Base-by-base conservation (phyloP, 2,329 filamentous ascomycete species). In the Hysterium pulicare region DNA sequence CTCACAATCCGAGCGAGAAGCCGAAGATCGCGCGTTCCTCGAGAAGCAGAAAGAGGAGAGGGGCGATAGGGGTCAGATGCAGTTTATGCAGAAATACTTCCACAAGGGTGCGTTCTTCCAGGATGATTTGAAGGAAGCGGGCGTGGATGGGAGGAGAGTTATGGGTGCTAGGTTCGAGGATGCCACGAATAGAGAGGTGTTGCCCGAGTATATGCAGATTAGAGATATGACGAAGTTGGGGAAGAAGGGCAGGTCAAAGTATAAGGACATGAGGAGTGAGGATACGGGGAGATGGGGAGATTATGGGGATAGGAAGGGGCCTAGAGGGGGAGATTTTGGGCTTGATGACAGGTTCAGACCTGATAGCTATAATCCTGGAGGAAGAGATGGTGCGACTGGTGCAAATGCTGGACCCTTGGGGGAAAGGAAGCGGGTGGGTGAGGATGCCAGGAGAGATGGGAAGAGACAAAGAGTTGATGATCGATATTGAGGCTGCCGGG, bases 101-200 rank as follows among this genome's bases (percentile, higher is more conserved):
- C 93, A 98, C 75, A 91, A 90, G 71, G 93, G 93, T 37, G 93
- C 93, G 13, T 98, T 97, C 72, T 97, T 88, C 73, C 86, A 86
- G 53, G 88, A 90, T 40, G 87, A 94, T 55, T 77, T 83, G 39
- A 81, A 83, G 54, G 82, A 81, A 13, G 82, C 87, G 49, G 87
- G 88, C 1, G 73, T 96, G 34, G 83, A 87, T 49, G 79, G 84
- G 60, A 77, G 93, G 35, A 87, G 96, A 61, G 76, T 96, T 51
- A 95, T 95, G 81, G 90, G 90, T 11, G 80, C 84, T 2, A 75
- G 80, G 38, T 94, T 93, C 54, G 91, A 97, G 63, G 89, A 96
- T 48, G 81, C 91, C 46, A 77, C 78, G 36, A 88, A 95, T 58
- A 83, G 88, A 34, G 87, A 93, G 56, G 73, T 89, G 1, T 70